phyloP scores from a whole-genome alignment of 2,329 filamentous ascomycete genomes.

The Xylariaceae sp. region DNA sequence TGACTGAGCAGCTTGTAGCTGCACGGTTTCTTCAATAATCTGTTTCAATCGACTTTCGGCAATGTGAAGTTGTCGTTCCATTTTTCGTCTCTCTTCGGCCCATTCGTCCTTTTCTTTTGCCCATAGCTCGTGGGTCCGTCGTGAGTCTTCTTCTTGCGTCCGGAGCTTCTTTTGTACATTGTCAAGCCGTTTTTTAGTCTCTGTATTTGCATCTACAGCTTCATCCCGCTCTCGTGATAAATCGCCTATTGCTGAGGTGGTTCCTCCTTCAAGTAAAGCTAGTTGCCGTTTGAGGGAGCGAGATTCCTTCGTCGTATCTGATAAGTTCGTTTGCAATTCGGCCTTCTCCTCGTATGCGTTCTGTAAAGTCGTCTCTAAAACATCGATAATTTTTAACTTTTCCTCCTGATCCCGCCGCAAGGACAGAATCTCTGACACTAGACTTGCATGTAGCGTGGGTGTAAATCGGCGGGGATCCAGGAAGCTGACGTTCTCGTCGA shows the following conservation, averaged over 20 bases:
- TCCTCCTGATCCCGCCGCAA: slow-evolving; percentile 85
- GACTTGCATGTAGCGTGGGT: slow-evolving; percentile 85
- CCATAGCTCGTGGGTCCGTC: slow-evolving; percentile 74
- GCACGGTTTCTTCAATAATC: slow-evolving; percentile 79
- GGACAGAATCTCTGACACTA: slow-evolving; percentile 89
- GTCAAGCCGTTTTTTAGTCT: slow-evolving; percentile 74
- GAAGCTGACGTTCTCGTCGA: slow-evolving; percentile 65
- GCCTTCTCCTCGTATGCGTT: slow-evolving; percentile 69
- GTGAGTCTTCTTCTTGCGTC: slow-evolving; percentile 75
- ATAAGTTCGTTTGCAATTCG: slow-evolving; percentile 54
- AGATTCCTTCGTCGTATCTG: slow-evolving; percentile 65
- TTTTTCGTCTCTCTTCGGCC: slow-evolving; percentile 74
- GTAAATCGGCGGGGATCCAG: slow-evolving; percentile 91
- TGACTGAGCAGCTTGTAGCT: slow-evolving; percentile 54
- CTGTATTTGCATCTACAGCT: slow-evolving; percentile 64
- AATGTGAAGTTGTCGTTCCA: slow-evolving; percentile 83
- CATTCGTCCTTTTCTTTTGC: slow-evolving; percentile 76
- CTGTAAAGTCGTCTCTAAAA: slow-evolving; percentile 70
- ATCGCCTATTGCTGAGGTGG: slow-evolving; percentile 77
- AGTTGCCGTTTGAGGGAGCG: slow-evolving; percentile 80
- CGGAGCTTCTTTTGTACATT: slow-evolving; percentile 69
- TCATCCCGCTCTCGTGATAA: slow-evolving; percentile 81
- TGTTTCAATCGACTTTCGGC: slow-evolving; percentile 79
- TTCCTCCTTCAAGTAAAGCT: slow-evolving; percentile 79
- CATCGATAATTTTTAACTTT: slow-evolving; percentile 80